Percentiles rank a stretch among this genome's conserved stretches.
Evolutionary conservation across 2,329 filamentous ascomycete species (phyloP).

Genomic region (Aspergillus fijiensis): DNA sequence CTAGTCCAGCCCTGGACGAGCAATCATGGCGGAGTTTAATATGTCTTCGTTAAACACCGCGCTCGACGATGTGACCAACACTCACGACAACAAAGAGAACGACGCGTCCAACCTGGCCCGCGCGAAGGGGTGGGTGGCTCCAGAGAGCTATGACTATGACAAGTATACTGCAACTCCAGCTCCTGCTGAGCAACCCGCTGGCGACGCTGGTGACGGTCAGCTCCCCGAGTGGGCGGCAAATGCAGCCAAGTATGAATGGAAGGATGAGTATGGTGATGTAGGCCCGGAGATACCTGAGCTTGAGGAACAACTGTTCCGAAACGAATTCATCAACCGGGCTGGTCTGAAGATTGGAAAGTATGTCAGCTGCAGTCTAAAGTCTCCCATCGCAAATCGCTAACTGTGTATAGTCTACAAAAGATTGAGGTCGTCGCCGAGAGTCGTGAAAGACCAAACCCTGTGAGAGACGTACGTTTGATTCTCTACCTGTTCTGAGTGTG

Average conservation of each 20-base stretch:
- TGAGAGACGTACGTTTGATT: conserved; percentile 48
- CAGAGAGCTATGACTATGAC: conserved; percentile 39
- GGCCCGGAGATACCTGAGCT: conserved; percentile 69
- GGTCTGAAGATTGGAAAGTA: conserved; percentile 67
- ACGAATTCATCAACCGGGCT: conserved; percentile 50
- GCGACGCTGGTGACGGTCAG: conserved; percentile 20
- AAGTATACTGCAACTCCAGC: conserved; percentile 25
- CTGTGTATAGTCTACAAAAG: conserved; percentile 40
- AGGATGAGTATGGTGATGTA: conserved; percentile 81
- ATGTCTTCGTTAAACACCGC: conserved; percentile 23
- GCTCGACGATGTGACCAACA: conserved; percentile 21
- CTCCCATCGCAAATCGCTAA: conserved; percentile 4
- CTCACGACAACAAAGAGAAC: conserved; percentile 23
- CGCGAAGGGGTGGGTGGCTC: conserved; percentile 41
- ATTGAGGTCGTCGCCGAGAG: conserved; percentile 55
- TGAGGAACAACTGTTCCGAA: conserved; percentile 71
- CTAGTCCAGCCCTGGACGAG: background rate
- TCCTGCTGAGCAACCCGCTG: conserved; percentile 17
- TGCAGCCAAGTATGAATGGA: conserved; percentile 76
- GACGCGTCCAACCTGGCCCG: conserved; percentile 34
- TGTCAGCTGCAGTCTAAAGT: conserved; percentile 28
- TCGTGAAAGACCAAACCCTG: conserved; percentile 47
- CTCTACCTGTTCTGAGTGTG: background rate
- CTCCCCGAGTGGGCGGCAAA: conserved; percentile 53
- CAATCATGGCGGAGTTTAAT: conserved; percentile 23